A percentile compares a stretch with the other conserved stretches of the same genome.
Evolutionary conservation across 495 filamentous ascomycete species (phyloP).

Genomic region (Hypomontagnella submonticulosa): DNA sequence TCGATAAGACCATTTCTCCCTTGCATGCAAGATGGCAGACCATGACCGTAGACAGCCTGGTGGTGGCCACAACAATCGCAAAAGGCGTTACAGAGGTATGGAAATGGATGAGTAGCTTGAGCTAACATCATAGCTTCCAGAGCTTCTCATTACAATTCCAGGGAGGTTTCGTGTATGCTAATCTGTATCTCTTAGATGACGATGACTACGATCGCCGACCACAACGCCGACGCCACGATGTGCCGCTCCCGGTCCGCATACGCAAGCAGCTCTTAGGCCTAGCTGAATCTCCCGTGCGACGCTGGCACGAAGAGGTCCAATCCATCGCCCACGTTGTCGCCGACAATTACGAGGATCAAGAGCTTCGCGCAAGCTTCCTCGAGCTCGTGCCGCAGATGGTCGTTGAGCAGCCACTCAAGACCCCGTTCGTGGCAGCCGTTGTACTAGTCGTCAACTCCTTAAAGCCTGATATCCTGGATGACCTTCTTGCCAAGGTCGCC

Average conservation of each 20-base stretch:
- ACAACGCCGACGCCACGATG: conserved; percentile 82
- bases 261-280: conserved; percentile 84
- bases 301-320: conserved; percentile 82
- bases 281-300: conserved; percentile 84
- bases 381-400: conserved; percentile 78
- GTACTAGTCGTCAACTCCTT: conserved; percentile 78
- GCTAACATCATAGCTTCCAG: conserved; percentile 11
- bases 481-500: conserved; percentile 71
- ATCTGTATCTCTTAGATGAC: conserved; percentile 61
- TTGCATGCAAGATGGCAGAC: conserved; percentile 70
- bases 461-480: conserved; percentile 74
- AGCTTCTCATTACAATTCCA: conserved; percentile 3
- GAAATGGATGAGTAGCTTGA: conserved; percentile 23
- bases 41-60: conserved; percentile 72
- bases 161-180: conserved; percentile 8
- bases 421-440: conserved; percentile 87
- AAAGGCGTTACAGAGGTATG: conserved; percentile 68
- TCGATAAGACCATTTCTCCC: conserved; percentile 10
- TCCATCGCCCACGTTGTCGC: conserved; percentile 79
- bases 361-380: conserved; percentile 73
- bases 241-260: conserved; percentile 77
- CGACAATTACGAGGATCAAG: conserved; percentile 81
- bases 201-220: conserved; percentile 77
- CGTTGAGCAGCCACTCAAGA: conserved; percentile 95
- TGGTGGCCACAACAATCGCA: conserved; percentile 69